Evolutionary conservation across 495 filamentous ascomycete genomes (phyloP).

Genomic region (Neurospora tetrasperma): DNA sequence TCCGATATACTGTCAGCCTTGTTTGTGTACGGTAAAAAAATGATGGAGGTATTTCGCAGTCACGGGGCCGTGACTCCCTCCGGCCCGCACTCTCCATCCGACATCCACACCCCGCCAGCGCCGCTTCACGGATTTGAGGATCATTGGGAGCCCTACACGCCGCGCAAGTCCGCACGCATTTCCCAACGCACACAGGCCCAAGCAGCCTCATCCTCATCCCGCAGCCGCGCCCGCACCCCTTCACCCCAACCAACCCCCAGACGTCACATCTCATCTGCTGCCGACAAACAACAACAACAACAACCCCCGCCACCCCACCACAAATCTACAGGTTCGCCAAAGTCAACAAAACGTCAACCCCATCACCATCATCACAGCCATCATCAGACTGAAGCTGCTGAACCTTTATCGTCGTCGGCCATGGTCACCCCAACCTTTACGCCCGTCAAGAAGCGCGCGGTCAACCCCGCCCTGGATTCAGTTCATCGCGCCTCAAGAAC

Average conservation of each 20-base stretch:
- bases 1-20: not conserved
- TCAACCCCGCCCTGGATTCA: constrained; percentile 19
- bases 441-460: constrained; percentile 40
- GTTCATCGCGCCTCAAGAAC: constrained; percentile 31
- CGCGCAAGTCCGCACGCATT: constrained; percentile 47
- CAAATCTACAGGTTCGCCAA: constrained; percentile 20
- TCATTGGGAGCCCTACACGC: constrained; percentile 57
- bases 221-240: constrained; percentile 24
- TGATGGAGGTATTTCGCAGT: constrained; percentile 5
- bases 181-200: constrained; percentile 22
- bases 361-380: not conserved
- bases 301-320: constrained; percentile 22
- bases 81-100: constrained; percentile 47
- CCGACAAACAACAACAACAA: constrained; percentile 19
- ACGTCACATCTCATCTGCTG: constrained; percentile 18
- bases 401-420: constrained; percentile 12
- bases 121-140: constrained; percentile 65
- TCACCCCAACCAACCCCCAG: constrained; percentile 33
- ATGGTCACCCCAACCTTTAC: constrained; percentile 35
- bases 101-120: constrained; percentile 57
- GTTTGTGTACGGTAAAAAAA: not conserved
- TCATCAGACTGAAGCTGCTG: not conserved
- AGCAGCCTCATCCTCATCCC: not conserved
- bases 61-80: constrained; percentile 37
- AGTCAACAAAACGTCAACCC: constrained; percentile 14